Conservation (phyloP, 2,329 filamentous ascomycete species). For the Penicillium sp. region DNA sequence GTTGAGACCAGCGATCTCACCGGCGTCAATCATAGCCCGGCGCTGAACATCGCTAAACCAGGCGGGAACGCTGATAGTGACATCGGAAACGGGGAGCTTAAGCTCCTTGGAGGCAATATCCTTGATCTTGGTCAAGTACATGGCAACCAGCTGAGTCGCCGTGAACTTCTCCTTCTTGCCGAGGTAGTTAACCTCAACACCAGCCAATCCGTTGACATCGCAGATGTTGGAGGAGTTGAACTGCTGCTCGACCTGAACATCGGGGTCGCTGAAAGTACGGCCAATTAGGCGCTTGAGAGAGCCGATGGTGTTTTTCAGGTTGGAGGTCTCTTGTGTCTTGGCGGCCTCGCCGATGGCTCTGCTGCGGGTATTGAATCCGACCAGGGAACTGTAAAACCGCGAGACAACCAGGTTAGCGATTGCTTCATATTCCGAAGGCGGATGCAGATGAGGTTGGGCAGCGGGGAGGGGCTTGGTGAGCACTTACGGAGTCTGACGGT, state of each 20-base stretch:
- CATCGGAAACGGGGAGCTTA: constrained; percentile 85
- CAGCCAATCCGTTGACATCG: constrained; percentile 91
- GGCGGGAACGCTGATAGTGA: constrained; percentile 90
- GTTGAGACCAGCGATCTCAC: constrained; percentile 92
- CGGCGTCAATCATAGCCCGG: constrained; percentile 82
- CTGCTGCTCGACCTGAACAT: constrained; percentile 89
- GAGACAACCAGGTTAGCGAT: constrained; percentile 3
- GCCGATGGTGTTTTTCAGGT: constrained; percentile 97
- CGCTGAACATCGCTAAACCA: constrained; percentile 98
- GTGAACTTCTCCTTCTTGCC: constrained; percentile 95
- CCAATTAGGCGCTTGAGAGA: constrained; percentile 91
- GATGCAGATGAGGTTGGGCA: constrained; percentile 17
- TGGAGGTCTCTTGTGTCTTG: constrained; percentile 98
- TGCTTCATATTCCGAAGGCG: constrained; percentile 20
- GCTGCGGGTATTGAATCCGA: constrained; percentile 91
- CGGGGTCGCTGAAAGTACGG: constrained; percentile 82
- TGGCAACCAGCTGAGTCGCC: constrained; percentile 89
- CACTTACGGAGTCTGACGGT: constrained; percentile 94
- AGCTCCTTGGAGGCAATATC: constrained; percentile 83
- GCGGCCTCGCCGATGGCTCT: constrained; percentile 93
- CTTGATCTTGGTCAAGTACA: constrained; percentile 95
- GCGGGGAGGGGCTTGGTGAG: constrained; percentile 1
- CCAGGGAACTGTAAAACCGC: constrained; percentile 68
- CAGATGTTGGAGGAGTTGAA: constrained; percentile 83
- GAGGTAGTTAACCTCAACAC: constrained; percentile 88